Percentiles rank a stretch among this genome's conserved stretches.
Conservation (phyloP, 2,329 filamentous ascomycete genomes). For the Triangularia setosa region DNA sequence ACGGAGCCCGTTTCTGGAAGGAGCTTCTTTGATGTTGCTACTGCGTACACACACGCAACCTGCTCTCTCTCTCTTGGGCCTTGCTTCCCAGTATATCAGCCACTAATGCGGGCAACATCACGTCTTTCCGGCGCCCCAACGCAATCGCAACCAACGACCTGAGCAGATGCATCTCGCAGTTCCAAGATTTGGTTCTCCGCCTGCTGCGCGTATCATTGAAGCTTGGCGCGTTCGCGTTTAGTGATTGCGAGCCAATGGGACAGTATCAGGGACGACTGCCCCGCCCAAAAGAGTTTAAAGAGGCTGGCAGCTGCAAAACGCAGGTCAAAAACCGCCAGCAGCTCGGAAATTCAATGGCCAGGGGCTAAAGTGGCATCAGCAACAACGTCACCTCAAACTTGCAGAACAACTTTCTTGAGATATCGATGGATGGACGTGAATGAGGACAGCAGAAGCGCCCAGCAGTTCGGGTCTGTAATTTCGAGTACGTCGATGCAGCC, state of each 20-base stretch:
- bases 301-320: conserved; percentile 11
- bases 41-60: background rate
- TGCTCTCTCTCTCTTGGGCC: background rate
- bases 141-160: conserved; percentile 1
- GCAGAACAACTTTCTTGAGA: background rate
- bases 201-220: conserved; percentile 31
- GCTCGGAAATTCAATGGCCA: background rate
- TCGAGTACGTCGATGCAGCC: conserved; percentile 3
- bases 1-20: conserved; percentile 1
- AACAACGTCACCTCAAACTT: background rate
- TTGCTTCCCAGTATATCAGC: conserved; percentile 21
- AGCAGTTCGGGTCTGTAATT: conserved; percentile 6
- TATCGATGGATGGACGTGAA: background rate
- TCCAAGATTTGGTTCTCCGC: conserved; percentile 24
- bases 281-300: background rate
- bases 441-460: conserved; percentile 1
- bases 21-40: background rate
- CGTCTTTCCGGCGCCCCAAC: conserved; percentile 10
- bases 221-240: conserved; percentile 29
- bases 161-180: conserved; percentile 11
- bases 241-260: conserved; percentile 12
- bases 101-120: conserved; percentile 24
- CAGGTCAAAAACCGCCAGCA: background rate
- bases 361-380: background rate
- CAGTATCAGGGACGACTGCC: background rate